phyloP scores from a whole-genome alignment of 2,329 filamentous ascomycete species.

The Hypomyces perniciosus region DNA sequence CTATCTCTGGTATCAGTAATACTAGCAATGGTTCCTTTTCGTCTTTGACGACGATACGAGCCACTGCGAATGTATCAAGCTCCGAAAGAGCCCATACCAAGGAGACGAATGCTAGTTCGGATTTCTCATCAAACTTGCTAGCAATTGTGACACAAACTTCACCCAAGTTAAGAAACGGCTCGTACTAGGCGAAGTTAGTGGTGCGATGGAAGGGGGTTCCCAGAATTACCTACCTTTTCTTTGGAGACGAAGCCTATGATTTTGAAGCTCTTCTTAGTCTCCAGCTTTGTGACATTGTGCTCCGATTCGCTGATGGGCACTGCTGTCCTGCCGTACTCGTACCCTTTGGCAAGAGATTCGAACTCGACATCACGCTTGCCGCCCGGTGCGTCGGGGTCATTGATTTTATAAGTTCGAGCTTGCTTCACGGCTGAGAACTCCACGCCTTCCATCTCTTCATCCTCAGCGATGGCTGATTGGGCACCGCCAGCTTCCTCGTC shows the following conservation, averaged over 20 bases:
- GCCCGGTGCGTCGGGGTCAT: conserved; percentile 66
- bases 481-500: conserved; percentile 41
- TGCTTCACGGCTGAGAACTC: conserved; percentile 67
- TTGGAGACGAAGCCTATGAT: conserved; percentile 81
- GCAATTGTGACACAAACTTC: conserved; percentile 72
- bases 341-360: conserved; percentile 86
- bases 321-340: conserved; percentile 85
- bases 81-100: conserved; percentile 84
- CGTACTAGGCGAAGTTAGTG: conserved; percentile 49
- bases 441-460: conserved; percentile 43
- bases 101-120: conserved; percentile 78
- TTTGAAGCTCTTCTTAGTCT: conserved; percentile 68
- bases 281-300: conserved; percentile 79
- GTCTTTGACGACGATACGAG: conserved; percentile 78
- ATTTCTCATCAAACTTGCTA: conserved; percentile 72
- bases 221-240: conserved; percentile 49
- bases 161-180: conserved; percentile 80
- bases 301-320: conserved; percentile 86
- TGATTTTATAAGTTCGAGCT: conserved; percentile 73
- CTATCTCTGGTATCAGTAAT: conserved; percentile 73
- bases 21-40: conserved; percentile 71
- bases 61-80: conserved; percentile 78
- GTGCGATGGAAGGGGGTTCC: not conserved
- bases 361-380: conserved; percentile 76
- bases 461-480: conserved; percentile 43